Evolutionary conservation across 2,329 filamentous ascomycete genomes (phyloP).

Genomic region (Chaetomium sp.): DNA sequence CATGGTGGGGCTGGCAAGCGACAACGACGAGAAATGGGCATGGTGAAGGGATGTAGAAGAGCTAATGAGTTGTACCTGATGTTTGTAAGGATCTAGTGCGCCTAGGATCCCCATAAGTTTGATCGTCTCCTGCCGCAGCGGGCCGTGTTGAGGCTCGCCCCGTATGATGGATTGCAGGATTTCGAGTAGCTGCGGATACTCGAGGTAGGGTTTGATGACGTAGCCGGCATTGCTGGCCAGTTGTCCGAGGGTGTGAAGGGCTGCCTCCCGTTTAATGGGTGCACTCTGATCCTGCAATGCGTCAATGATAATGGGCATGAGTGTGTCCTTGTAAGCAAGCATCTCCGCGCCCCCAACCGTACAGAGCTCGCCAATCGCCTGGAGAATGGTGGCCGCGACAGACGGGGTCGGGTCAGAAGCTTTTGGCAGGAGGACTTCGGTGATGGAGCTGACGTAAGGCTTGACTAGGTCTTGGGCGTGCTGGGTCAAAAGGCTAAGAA

Average conservation of each 20-base stretch:
- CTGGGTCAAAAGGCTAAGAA: constrained; percentile 88
- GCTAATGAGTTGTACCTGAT: constrained; percentile 59
- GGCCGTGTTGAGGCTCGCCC: constrained; percentile 79
- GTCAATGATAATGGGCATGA: constrained; percentile 95
- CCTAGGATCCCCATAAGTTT: constrained; percentile 95
- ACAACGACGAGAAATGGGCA: constrained; percentile 25
- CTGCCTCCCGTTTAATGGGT: constrained; percentile 84
- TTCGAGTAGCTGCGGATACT: constrained; percentile 91
- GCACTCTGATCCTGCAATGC: constrained; percentile 94
- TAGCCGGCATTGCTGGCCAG: constrained; percentile 95
- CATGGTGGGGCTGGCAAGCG: constrained; percentile 23
- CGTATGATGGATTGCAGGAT: constrained; percentile 93
- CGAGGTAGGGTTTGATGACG: constrained; percentile 92
- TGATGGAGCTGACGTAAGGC: constrained; percentile 96
- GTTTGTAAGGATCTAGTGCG: constrained; percentile 92
- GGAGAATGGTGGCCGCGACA: constrained; percentile 91
- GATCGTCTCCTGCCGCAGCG: constrained; percentile 89
- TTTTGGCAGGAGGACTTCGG: constrained; percentile 90
- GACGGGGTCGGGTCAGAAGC: constrained; percentile 81
- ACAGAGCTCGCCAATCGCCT: constrained; percentile 90
- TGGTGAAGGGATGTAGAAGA: constrained; percentile 28
- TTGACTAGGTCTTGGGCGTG: constrained; percentile 93
- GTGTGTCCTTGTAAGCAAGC: constrained; percentile 82
- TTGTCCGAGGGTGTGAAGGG: constrained; percentile 86
- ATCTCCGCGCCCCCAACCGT: constrained; percentile 94